A percentile compares a stretch with the other conserved stretches of the same genome.
phyloP scores from a whole-genome alignment of 2,329 filamentous ascomycete species.

The Alternaria angustiovoidea region DNA sequence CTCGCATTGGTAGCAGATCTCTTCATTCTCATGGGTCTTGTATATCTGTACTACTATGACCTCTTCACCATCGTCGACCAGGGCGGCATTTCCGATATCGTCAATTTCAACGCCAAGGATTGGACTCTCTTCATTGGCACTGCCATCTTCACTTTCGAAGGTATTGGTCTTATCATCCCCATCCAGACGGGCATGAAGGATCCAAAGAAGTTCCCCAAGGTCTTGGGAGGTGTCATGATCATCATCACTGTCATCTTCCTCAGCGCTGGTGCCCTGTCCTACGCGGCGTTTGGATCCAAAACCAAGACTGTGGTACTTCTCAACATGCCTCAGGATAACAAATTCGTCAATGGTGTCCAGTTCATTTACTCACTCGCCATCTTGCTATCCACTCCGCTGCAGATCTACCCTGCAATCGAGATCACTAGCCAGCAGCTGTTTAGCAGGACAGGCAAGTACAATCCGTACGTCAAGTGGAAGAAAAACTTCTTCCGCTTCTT shows the following conservation, averaged over 20 bases:
- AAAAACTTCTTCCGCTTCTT: slow-evolving; percentile 98
- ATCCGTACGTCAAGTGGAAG: slow-evolving; percentile 99
- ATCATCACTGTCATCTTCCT: slow-evolving; percentile 92
- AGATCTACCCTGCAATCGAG: slow-evolving; percentile 97
- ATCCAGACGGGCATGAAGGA: slow-evolving; percentile 97
- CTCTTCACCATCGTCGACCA: slow-evolving; percentile 79
- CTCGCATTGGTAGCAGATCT: slow-evolving; percentile 92
- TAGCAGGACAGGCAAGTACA: slow-evolving; percentile 94
- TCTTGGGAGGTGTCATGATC: slow-evolving; percentile 90
- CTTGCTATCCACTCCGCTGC: slow-evolving; percentile 89
- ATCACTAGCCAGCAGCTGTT: slow-evolving; percentile 96
- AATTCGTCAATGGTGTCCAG: slow-evolving; percentile 93
- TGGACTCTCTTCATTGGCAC: slow-evolving; percentile 99
- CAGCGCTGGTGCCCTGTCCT: slow-evolving; percentile 90
- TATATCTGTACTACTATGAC: slow-evolving; percentile 97
- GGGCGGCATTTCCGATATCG: slow-evolving; percentile 81
- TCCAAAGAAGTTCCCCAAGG: slow-evolving; percentile 86
- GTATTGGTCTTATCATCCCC: slow-evolving; percentile 95
- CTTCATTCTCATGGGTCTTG: slow-evolving; percentile 90
- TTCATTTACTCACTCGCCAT: slow-evolving; percentile 99
- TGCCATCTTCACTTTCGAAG: slow-evolving; percentile 98
- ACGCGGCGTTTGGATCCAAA: slow-evolving; percentile 92
- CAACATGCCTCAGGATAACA: slow-evolving; percentile 95
- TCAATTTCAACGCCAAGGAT: slow-evolving; percentile 85
- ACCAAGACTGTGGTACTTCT: slow-evolving; percentile 97